phyloP scores from a whole-genome alignment of 306 rosid species.

The Lotus japonicus region DNA sequence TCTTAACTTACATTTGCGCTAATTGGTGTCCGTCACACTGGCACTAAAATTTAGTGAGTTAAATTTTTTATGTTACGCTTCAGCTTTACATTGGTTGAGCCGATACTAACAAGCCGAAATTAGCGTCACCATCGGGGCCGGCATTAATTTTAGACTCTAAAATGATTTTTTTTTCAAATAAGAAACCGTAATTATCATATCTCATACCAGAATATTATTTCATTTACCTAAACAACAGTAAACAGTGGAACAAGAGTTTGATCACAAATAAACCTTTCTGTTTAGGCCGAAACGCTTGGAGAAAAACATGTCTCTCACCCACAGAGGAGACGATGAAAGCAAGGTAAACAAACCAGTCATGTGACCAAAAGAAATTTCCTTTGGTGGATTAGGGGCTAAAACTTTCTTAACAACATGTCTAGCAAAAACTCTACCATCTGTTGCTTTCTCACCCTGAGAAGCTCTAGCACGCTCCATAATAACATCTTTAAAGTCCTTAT shows the following conservation, averaged over 20 bases:
- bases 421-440: constrained; percentile 58
- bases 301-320: constrained; percentile 64
- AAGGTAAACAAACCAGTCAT: constrained; percentile 58
- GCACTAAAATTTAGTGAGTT: too few relatives aligned
- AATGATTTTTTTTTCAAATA: too few relatives aligned
- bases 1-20: too few relatives aligned
- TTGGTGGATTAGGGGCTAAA: constrained; percentile 50
- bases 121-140: too few relatives aligned
- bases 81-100: too few relatives aligned
- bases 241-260: background rate
- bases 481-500: constrained; percentile 46
- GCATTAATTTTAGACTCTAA: too few relatives aligned
- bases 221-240: background rate
- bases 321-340: constrained; percentile 70
- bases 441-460: constrained; percentile 64
- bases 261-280: constrained; percentile 28
- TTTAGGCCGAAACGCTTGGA: constrained; percentile 54
- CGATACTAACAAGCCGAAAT: too few relatives aligned
- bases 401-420: constrained; percentile 54
- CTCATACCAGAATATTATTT: background rate
- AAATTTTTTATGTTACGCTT: too few relatives aligned
- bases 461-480: constrained; percentile 66
- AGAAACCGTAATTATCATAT: background rate
- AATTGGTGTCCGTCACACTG: too few relatives aligned
- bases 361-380: constrained; percentile 62